Evolutionary conservation across 1,284 basidiomycete genomes (phyloP), one percentile per base, ranked within the genome.

Genomic region (Schizophyllum amplum): DNA sequence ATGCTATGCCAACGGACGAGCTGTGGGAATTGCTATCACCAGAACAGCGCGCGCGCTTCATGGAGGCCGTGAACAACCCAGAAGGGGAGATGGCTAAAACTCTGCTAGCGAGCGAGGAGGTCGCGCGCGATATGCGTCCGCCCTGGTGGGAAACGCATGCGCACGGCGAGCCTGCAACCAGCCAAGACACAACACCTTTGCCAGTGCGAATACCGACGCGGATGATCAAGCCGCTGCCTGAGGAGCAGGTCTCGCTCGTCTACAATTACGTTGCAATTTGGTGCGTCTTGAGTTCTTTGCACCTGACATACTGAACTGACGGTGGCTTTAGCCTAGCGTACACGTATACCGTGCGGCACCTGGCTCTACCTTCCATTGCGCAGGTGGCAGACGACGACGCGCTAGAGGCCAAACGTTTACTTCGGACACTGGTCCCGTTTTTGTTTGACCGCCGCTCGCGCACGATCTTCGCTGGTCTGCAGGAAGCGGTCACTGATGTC

Each of bases 191-290:
- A 47, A 73, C 72, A 55, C 86, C 84, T 21, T 60, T 67, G 1
- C 63, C 77, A 50, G 78, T 85, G 60, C 33, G 56, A 4, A 68
- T 88, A n/a, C 83, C 86, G 9, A 58, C 65, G 7, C 65, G 71
- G 0, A 72, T 87, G 67, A 60, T 81, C 1, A 72, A 71, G 42
- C 69, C 74, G 7, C 61, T 70, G 22, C 68, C 72, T 3, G 67
- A 65, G 2, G 72, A 76, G 1, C 73, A 76, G 20, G 33, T 42
- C 3, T 71, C 78, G 1, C 69, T 90, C 17, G 63, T 84, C 6
- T 88, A 85, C 62, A 91, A 90, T 58, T 70, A 86, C 26, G 78
- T 75, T 48, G 79, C 81, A 1, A 68, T 88, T n/a, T 75, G 80
- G 89, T 90, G 66, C 57, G 86, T 74, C 4, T 24, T 11, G 13